phyloP scores from a whole-genome alignment of 208 protist genomes.

The Wallacemonas sp. region DNA sequence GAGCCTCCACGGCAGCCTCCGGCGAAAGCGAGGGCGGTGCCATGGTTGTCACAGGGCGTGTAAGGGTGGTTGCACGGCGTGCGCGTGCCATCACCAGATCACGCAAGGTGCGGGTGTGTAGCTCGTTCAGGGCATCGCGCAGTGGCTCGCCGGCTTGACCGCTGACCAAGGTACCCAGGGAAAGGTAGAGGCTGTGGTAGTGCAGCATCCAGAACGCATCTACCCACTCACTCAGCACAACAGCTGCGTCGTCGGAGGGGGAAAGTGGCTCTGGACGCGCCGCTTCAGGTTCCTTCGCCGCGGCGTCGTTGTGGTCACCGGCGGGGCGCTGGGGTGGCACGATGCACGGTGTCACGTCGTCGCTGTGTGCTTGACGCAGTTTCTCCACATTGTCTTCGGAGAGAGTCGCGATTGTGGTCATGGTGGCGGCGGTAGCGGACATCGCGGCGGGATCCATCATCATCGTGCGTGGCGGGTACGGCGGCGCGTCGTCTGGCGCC shows the following conservation, averaged over 20 bases:
- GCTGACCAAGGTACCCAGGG: conserved; percentile 30
- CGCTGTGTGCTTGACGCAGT: background rate
- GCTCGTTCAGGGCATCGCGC: background rate
- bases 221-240: conserved; percentile 25
- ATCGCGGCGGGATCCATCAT: no score
- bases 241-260: no score
- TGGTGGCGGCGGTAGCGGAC: background rate
- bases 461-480: no score
- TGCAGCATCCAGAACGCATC: conserved; percentile 60
- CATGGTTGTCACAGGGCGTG: no score
- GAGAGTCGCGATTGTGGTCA: background rate
- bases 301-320: background rate
- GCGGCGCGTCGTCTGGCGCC: no score
- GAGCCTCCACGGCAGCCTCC: no score
- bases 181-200: conserved; percentile 40
- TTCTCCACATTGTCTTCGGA: conserved; percentile 1
- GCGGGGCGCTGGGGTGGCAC: background rate
- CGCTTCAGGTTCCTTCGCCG: background rate
- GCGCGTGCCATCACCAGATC: no score
- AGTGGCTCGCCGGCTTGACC: conserved; percentile 13
- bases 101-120: background rate
- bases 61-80: no score
- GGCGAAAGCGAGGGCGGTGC: no score
- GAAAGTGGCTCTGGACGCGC: background rate
- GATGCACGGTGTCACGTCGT: no score